A percentile compares a stretch with the other conserved stretches of the same genome.
Conservation (phyloP, 2,329 filamentous ascomycete genomes). For the Neonectria hederae region DNA sequence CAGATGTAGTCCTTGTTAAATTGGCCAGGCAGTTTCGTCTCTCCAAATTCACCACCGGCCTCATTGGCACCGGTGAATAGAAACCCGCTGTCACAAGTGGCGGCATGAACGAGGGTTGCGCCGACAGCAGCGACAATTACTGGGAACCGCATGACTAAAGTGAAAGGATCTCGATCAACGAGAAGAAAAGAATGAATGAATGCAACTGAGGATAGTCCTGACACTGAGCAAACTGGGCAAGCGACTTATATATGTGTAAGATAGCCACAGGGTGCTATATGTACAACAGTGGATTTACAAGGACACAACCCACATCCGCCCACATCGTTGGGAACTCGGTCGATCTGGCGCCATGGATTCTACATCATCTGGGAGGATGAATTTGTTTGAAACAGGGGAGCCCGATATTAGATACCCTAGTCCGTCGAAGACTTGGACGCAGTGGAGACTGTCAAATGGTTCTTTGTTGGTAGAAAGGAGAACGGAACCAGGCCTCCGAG, state of each 20-base stretch:
- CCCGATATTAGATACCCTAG: neutral
- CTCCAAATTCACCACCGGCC: conserved; percentile 71
- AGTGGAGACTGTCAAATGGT: neutral
- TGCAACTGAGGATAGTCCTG: neutral
- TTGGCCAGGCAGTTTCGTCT: conserved; percentile 63
- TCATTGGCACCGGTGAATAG: conserved; percentile 49
- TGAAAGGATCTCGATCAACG: conserved; percentile 14
- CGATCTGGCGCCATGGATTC: conserved; percentile 10
- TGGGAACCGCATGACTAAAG: conserved; percentile 1
- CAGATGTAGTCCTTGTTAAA: conserved; percentile 71
- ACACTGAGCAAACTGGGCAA: neutral
- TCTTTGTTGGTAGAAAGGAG: neutral
- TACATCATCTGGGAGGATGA: neutral
- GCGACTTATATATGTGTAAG: neutral
- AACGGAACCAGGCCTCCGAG: neutral
- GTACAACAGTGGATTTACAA: neutral
- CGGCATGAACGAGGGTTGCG: neutral
- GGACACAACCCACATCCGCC: conserved; percentile 12
- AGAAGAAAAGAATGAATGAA: neutral
- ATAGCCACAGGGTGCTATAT: neutral
- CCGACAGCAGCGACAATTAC: neutral
- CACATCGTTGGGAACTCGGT: conserved; percentile 27
- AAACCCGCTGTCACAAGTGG: conserved; percentile 29
- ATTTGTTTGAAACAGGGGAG: neutral
- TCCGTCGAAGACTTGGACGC: neutral